A percentile compares a stretch with the other conserved stretches of the same genome.
Evolutionary conservation across 2,329 filamentous ascomycete species (phyloP).

Genomic region (Botrytis elliptica): DNA sequence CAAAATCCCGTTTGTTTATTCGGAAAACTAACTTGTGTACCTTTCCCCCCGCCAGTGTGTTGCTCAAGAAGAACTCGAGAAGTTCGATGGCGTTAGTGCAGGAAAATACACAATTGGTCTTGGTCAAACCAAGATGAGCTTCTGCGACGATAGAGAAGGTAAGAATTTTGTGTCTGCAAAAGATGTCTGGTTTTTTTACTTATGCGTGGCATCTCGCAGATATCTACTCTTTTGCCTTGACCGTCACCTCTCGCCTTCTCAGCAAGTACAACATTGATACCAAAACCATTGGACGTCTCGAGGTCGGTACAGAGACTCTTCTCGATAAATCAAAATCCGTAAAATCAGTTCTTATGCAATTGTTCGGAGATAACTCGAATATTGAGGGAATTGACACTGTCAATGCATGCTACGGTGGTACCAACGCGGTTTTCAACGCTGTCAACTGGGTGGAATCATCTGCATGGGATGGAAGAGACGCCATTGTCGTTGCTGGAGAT

Average conservation of each 20-base stretch:
- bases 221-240: constrained; percentile 84
- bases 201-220: constrained; percentile 50
- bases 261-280: constrained; percentile 81
- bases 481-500: constrained; percentile 76
- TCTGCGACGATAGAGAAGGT: constrained; percentile 89
- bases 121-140: constrained; percentile 88
- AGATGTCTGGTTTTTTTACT: constrained; percentile 13
- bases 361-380: constrained; percentile 81
- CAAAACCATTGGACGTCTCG: constrained; percentile 74
- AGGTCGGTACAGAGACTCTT: constrained; percentile 83
- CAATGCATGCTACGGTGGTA: constrained; percentile 85
- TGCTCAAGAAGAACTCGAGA: constrained; percentile 78
- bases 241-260: constrained; percentile 72
- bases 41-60: constrained; percentile 60
- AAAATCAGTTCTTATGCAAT: constrained; percentile 85
- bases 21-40: constrained; percentile 16
- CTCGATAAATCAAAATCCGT: constrained; percentile 90
- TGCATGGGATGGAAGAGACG: constrained; percentile 80
- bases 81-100: constrained; percentile 77
- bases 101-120: constrained; percentile 92
- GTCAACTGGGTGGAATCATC: constrained; percentile 87
- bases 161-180: constrained; percentile 21
- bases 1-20: neutral
- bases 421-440: constrained; percentile 79
- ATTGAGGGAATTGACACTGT: constrained; percentile 80